Evolutionary conservation across 2,329 filamentous ascomycete genomes (phyloP), one percentile per base, ranked within the genome.

Genomic region (Fusarium pseudonygamai): DNA sequence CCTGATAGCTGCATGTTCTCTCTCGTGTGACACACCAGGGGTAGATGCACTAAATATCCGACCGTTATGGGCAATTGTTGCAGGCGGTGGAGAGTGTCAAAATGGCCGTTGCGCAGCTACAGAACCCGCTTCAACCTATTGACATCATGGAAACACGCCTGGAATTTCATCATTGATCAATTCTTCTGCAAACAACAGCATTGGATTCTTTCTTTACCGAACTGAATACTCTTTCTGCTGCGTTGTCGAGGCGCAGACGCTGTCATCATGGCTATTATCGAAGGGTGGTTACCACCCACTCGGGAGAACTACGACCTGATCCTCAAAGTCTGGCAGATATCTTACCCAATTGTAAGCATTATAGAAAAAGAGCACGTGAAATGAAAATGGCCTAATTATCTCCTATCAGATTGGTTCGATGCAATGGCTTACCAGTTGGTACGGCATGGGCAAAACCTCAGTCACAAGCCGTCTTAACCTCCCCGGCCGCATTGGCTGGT

Each of bases 381-480:
- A 37, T 20, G 7, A 7, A 59, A 47, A 68, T 5, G 7, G 30
- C 37, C 71, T 73, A 30, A 72, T 46, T 26, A 0, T 0, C n/a
- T 60, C 22, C 14, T 39, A 58, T 16, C 69, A 97, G 94, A 79
- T 94, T 72, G 91, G 91, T 0, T 88, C 90, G 3, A 58, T 89
- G 28, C 95, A 97, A 89, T 97, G 93, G 92, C 67, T 91, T 63
- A 84, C 87, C n/a, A 88, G 90, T 62, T 97, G 90, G 88, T 96
- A 98, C 81, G 93, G 93, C 57, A 94, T 96, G 85, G 96, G 96
- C 81, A 98, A 98, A 84, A 97, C 95, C 6, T 97, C 94, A 7
- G 87, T 91, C 24, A 79, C 87, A 7, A 95, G 92, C 77, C 84
- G 84, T 18, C 85, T 96, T 80, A 99, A 99, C 83, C 82, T 98